Evolutionary conservation across 345 rosid genomes (phyloP).

Genomic region (Eucalyptus marginata): DNA sequence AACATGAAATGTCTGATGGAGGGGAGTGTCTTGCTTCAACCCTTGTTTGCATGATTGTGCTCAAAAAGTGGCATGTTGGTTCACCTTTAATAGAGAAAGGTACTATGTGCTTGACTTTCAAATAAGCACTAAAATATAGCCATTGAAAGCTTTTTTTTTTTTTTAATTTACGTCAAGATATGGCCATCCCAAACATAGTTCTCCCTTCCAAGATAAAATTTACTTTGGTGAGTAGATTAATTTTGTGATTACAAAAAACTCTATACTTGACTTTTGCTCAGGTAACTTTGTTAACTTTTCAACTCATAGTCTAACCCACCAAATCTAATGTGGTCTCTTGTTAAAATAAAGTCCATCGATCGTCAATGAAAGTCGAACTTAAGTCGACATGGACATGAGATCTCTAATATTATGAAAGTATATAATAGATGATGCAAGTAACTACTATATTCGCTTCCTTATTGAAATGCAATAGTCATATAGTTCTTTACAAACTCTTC

Average conservation of each 20-base stretch:
- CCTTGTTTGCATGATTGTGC: slow-evolving; percentile 40
- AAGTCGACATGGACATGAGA: not conserved
- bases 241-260: not conserved
- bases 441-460: not conserved
- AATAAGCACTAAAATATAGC: not conserved
- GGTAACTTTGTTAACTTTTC: not conserved
- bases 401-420: not conserved
- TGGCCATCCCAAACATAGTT: not conserved
- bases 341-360: not conserved
- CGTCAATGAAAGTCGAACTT: not conserved
- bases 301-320: not conserved
- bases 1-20: not conserved
- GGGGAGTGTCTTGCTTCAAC: slow-evolving; percentile 34
- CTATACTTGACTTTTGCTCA: not conserved
- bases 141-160: too few relatives aligned
- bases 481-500: not conserved
- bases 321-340: not conserved
- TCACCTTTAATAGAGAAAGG: slow-evolving; percentile 14
- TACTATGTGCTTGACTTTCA: not conserved
- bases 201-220: not conserved
- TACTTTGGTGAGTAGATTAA: not conserved
- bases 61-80: slow-evolving; percentile 32
- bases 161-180: not conserved
- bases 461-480: not conserved
- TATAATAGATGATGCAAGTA: not conserved